These are phyloP conservation scores for Cryptococcus neoformans DNA, from an alignment of 1,284 basidiomycete genomes.

Conservation along the genomic window DNA sequence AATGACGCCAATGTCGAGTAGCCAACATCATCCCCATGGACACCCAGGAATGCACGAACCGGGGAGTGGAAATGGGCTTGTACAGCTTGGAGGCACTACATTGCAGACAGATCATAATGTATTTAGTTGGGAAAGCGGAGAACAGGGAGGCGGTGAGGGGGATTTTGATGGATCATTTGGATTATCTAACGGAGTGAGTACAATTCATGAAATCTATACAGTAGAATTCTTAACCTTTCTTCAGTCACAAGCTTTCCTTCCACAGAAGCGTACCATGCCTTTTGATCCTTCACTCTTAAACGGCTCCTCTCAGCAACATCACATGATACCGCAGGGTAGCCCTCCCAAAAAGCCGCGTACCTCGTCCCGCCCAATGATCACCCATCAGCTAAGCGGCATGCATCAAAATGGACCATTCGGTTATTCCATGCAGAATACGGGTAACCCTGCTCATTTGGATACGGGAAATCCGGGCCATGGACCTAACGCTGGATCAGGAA, in stretches of 20 bases:
- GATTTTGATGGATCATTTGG: constrained; percentile 29
- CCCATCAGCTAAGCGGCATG: neutral
- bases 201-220: neutral
- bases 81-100: neutral
- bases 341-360: constrained; percentile 16
- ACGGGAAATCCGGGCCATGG: too few relatives aligned
- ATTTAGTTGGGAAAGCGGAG: constrained; percentile 9
- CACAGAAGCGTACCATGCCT: constrained; percentile 17
- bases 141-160: constrained; percentile 13
- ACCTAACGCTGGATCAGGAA: too few relatives aligned
- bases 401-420: neutral
- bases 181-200: constrained; percentile 25
- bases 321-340: constrained; percentile 9
- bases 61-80: constrained; percentile 1
- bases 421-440: neutral
- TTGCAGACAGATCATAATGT: constrained; percentile 9
- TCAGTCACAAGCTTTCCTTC: constrained; percentile 11
- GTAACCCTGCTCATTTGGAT: too few relatives aligned
- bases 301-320: neutral
- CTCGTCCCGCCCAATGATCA: neutral
- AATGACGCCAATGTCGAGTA: neutral
- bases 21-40: neutral
- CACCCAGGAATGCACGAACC: constrained; percentile 1
- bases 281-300: constrained; percentile 16
- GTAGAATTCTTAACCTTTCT: too few relatives aligned